Conservation (phyloP, 2,329 filamentous ascomycete species). For the Beauveria caledonica region DNA sequence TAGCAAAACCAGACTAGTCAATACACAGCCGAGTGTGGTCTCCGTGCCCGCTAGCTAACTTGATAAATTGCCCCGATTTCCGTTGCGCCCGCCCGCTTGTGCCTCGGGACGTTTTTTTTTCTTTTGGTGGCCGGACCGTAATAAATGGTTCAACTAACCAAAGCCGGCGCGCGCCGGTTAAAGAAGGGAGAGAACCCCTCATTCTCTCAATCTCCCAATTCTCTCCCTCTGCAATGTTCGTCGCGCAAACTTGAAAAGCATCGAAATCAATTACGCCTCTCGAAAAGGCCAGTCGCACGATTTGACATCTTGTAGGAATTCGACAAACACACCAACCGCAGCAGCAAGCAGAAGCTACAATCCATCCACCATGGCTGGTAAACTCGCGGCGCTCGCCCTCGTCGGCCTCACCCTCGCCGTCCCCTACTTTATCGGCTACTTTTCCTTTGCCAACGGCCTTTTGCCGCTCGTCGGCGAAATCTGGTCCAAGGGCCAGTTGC, state of each 20-base stretch:
- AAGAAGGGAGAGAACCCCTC: neutral
- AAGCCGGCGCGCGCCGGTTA: neutral
- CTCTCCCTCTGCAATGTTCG: too few species aligned
- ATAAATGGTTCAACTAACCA: neutral
- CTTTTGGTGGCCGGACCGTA: neutral
- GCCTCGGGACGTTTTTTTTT: neutral
- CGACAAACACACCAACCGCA: neutral
- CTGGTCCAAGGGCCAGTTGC: constrained; percentile 5
- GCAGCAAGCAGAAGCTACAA: neutral
- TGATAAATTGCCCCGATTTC: neutral
- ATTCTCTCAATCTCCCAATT: too few species aligned
- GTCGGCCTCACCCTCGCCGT: constrained; percentile 13
- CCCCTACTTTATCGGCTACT: constrained; percentile 16
- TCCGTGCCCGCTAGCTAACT: neutral
- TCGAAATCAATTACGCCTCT: too few species aligned
- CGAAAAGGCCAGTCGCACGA: too few species aligned
- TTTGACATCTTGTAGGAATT: too few species aligned
- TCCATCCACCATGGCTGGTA: constrained; percentile 11
- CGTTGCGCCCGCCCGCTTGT: neutral
- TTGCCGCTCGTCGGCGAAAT: constrained; percentile 5
- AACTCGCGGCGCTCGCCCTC: constrained; percentile 10
- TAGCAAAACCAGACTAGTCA: neutral
- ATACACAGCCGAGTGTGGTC: neutral
- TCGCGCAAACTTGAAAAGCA: too few species aligned
- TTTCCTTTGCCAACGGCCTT: constrained; percentile 13